Evolutionary conservation across 2,329 filamentous ascomycete species (phyloP).

Genomic region (Aspergillus sp.): DNA sequence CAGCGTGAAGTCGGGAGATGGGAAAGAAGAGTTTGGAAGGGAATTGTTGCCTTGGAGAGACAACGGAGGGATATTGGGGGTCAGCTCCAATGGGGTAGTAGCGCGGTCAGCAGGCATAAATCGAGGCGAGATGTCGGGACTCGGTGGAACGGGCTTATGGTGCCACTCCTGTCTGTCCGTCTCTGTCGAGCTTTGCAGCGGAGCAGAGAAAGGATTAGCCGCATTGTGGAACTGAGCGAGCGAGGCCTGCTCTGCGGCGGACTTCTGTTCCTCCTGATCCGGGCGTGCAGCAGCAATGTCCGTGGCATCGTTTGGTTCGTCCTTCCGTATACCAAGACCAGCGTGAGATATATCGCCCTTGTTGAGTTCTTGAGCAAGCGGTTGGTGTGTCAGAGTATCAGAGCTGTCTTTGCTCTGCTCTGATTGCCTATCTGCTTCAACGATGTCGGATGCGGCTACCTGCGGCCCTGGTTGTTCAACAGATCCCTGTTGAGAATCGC

Average conservation of each 20-base stretch:
- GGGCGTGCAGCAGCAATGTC: background rate
- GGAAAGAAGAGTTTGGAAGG: slow-evolving; percentile 45
- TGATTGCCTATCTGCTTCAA: slow-evolving; percentile 25
- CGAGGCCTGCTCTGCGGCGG: slow-evolving; percentile 7
- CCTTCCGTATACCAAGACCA: slow-evolving; percentile 35
- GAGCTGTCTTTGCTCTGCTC: slow-evolving; percentile 28
- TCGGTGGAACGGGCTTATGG: slow-evolving; percentile 29
- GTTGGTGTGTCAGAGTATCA: slow-evolving; percentile 29
- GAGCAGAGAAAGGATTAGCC: slow-evolving; percentile 25
- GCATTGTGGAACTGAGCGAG: slow-evolving; percentile 20
- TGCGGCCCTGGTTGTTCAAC: slow-evolving; percentile 15
- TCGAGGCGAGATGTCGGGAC: slow-evolving; percentile 40
- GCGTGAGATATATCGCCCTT: slow-evolving; percentile 16
- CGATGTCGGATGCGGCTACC: slow-evolving; percentile 5
- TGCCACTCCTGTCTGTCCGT: slow-evolving; percentile 34
- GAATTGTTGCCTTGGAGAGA: slow-evolving; percentile 42
- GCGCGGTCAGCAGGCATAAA: slow-evolving; percentile 42
- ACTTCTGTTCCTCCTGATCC: slow-evolving; percentile 1
- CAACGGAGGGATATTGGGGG: slow-evolving; percentile 42
- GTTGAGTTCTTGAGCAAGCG: slow-evolving; percentile 13
- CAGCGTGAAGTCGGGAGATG: slow-evolving; percentile 48
- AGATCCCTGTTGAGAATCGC: slow-evolving; percentile 29
- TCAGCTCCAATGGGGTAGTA: slow-evolving; percentile 45
- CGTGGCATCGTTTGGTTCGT: slow-evolving; percentile 12
- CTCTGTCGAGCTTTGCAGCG: slow-evolving; percentile 32